Conservation (phyloP, 192 early-diverging fungal species). For the Backusella tarrabulga region DNA sequence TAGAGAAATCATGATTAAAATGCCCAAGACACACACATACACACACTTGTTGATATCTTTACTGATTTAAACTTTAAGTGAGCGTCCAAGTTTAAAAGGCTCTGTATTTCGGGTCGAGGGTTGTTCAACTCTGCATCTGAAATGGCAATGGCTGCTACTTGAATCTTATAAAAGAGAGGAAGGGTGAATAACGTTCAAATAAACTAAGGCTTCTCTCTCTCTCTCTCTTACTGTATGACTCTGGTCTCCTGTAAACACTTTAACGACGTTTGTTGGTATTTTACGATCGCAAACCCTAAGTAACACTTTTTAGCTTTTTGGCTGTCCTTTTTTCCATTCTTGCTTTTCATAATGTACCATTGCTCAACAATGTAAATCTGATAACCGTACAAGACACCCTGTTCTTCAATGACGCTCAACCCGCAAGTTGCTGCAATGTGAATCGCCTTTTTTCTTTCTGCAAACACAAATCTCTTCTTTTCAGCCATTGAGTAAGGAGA, state of each 20-base stretch:
- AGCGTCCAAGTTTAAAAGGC: slow-evolving; percentile 22
- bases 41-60: neutral
- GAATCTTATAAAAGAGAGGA: slow-evolving; percentile 25
- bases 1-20: neutral
- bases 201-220: neutral
- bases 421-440: slow-evolving; percentile 26
- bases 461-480: slow-evolving; percentile 37
- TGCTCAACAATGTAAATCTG: slow-evolving; percentile 49
- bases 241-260: slow-evolving; percentile 43
- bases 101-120: slow-evolving; percentile 29
- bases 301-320: neutral
- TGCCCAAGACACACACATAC: too few relatives aligned
- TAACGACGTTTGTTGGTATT: slow-evolving; percentile 39
- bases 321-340: neutral
- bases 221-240: slow-evolving; percentile 27
- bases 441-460: slow-evolving; percentile 27
- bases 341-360: slow-evolving; percentile 29
- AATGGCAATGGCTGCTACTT: slow-evolving; percentile 38
- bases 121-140: slow-evolving; percentile 27
- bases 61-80: slow-evolving; percentile 38
- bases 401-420: slow-evolving; percentile 19
- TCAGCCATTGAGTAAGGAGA: slow-evolving; percentile 23
- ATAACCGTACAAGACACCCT: slow-evolving; percentile 38
- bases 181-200: neutral
- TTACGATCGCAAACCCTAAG: slow-evolving; percentile 43